Percentiles rank a stretch among this genome's conserved stretches.
These are phyloP conservation scores for Saturnispora quitensis DNA, from an alignment of 805 yeast species.

Conservation along the genomic window DNA sequence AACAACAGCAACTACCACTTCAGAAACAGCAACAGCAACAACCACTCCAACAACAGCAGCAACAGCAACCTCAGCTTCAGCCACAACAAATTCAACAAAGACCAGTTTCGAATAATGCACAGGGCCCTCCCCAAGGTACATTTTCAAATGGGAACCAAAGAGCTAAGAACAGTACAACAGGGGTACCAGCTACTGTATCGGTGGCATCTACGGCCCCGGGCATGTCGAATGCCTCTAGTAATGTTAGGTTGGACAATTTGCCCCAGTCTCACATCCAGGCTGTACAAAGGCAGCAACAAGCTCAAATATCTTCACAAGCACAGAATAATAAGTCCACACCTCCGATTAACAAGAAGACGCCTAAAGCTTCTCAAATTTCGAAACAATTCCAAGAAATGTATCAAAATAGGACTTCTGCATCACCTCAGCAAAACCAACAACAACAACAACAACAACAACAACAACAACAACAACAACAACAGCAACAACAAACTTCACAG, in stretches of 20 bases:
- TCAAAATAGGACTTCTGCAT: neutral
- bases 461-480: conserved; percentile 12
- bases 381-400: neutral
- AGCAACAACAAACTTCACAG: neutral
- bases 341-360: neutral
- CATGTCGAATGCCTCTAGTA: conserved; percentile 1
- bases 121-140: conserved; percentile 14
- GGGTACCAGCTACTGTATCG: conserved; percentile 9
- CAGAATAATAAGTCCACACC: conserved; percentile 1
- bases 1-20: conserved; percentile 21
- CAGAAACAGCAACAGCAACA: conserved; percentile 11
- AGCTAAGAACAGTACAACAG: neutral
- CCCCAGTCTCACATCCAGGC: conserved; percentile 8
- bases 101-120: conserved; percentile 19
- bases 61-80: conserved; percentile 18
- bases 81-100: conserved; percentile 22
- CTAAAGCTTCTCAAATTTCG: neutral
- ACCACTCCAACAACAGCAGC: conserved; percentile 19
- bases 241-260: neutral
- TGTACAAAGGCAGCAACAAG: neutral
- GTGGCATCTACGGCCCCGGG: conserved; percentile 10
- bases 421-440: conserved; percentile 10
- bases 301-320: neutral
- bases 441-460: neutral
- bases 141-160: conserved; percentile 4